Evolutionary conservation across 768 basidiomycete genomes (phyloP), one percentile per base, ranked within the genome.

Genomic region (Mycena rebaudengoi): DNA sequence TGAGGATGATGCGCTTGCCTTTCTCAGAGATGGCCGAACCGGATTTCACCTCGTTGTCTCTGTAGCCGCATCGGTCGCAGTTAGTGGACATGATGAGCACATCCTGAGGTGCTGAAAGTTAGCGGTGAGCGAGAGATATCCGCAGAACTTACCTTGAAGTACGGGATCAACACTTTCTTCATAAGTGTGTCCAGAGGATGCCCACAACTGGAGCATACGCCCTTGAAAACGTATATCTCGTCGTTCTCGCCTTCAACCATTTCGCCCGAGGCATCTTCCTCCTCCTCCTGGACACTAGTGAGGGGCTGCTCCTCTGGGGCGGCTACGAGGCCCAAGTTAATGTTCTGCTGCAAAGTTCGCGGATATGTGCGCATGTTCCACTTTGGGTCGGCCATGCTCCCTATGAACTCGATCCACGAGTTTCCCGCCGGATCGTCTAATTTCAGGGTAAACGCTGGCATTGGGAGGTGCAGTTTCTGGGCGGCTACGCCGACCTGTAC

Each of bases 41-140:
- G 6, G 95, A 93, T 76, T 99, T 99, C 71, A 99, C 92, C 79
- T 99, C 98, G 71, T 96, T 99, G 77, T 99, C 98, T 60, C 94
- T 85, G 77, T 99, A 99, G 1, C 98, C 98, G 76, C 98, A 99
- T 52, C 80, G 77, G 60, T 96, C 94, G 75, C 98, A 99, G 74
- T 98, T 98, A 7, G 96, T 96, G 23, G 97, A 97, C 96, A 98
- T 98, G 78, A 99, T 97, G 55, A 99, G 79, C 58, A 95, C 91
- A 69, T 99, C 96, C 96, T 98, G 54, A 14, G 65, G n/a, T n/a
- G 8, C 25, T 23, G 41, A 41, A 20, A 20, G 14, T 29, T 48
- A 41, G 49, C 13, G 32, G 41, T n/a, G 43, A 37, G 33, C 11
- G 12, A 48, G 25, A 21, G 21, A 44, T 25, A 64, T 16, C 2